phyloP scores from a whole-genome alignment of 495 filamentous ascomycete species.

The Daldinia caldariorum region DNA sequence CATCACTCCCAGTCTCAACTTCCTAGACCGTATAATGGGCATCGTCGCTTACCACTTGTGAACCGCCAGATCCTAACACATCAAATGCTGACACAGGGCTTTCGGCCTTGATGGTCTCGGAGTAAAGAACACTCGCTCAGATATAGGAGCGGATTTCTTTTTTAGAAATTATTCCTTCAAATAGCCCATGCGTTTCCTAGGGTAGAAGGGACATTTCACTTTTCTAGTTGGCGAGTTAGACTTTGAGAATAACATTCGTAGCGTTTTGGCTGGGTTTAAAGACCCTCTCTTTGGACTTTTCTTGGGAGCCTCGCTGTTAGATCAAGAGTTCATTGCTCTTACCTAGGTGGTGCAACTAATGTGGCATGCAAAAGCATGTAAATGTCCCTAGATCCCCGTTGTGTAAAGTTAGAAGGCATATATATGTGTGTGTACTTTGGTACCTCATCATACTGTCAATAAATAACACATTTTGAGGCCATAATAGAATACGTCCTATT shows the following conservation, averaged over 20 bases:
- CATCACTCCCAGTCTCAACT: conserved; percentile 24
- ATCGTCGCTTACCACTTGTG: conserved; percentile 44
- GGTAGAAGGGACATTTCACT: neutral
- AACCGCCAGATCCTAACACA: conserved; percentile 49
- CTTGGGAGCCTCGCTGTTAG: conserved; percentile 13
- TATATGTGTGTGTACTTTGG: conserved; percentile 27
- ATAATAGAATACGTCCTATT: neutral
- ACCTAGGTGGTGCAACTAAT: neutral
- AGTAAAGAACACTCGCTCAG: neutral
- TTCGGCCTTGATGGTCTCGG: conserved; percentile 35
- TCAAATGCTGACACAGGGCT: conserved; percentile 47
- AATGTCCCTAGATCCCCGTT: conserved; percentile 7
- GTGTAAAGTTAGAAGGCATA: conserved; percentile 4
- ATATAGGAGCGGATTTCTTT: neutral
- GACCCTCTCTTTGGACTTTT: conserved; percentile 18
- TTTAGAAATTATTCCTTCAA: conserved; percentile 9
- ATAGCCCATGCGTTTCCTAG: neutral
- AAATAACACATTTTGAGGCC: conserved; percentile 34
- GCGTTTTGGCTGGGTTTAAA: conserved; percentile 22
- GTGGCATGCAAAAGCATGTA: conserved; percentile 13
- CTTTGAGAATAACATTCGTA: conserved; percentile 13
- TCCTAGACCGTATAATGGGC: conserved; percentile 40
- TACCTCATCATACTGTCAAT: conserved; percentile 32
- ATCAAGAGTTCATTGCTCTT: neutral
- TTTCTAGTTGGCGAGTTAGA: neutral